A percentile compares a stretch with the other conserved stretches of the same genome.
Evolutionary conservation across 345 rosid species (phyloP).

Genomic region (Pugionium dolabratum): DNA sequence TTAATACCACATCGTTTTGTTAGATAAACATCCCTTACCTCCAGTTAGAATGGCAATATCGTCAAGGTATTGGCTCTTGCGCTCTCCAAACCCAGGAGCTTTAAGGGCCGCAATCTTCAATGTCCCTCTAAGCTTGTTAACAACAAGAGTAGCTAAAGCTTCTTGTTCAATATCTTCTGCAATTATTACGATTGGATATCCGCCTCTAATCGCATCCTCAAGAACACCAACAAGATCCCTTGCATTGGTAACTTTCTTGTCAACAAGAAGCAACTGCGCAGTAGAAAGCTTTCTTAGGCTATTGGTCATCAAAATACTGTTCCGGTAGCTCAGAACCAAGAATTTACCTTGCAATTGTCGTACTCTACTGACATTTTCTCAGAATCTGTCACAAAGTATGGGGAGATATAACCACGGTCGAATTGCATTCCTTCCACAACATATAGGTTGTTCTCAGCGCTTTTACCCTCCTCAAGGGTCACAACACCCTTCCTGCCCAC

Average conservation of each 20-base stretch:
- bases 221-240: conserved; percentile 79
- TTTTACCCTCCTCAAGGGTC: conserved; percentile 97
- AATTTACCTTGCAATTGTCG: conserved; percentile 88
- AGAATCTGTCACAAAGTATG: conserved; percentile 90
- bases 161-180: conserved; percentile 99
- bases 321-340: neutral
- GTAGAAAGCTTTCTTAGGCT: neutral
- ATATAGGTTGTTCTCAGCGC: conserved; percentile 88
- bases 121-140: conserved; percentile 90
- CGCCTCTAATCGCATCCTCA: conserved; percentile 88
- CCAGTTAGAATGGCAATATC: conserved; percentile 90
- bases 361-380: conserved; percentile 96
- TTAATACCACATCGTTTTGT: neutral
- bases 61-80: conserved; percentile 38
- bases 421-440: conserved; percentile 99
- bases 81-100: conserved; percentile 96
- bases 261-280: conserved; percentile 93
- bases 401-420: conserved; percentile 78
- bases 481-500: conserved; percentile 98
- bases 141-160: conserved; percentile 96
- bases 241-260: conserved; percentile 92
- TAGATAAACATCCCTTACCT: conserved; percentile 34
- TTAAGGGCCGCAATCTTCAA: conserved; percentile 90
- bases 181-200: conserved; percentile 65
- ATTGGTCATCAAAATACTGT: neutral